phyloP scores from a whole-genome alignment of 306 rosid species.

The Gastrolobium villosum region DNA sequence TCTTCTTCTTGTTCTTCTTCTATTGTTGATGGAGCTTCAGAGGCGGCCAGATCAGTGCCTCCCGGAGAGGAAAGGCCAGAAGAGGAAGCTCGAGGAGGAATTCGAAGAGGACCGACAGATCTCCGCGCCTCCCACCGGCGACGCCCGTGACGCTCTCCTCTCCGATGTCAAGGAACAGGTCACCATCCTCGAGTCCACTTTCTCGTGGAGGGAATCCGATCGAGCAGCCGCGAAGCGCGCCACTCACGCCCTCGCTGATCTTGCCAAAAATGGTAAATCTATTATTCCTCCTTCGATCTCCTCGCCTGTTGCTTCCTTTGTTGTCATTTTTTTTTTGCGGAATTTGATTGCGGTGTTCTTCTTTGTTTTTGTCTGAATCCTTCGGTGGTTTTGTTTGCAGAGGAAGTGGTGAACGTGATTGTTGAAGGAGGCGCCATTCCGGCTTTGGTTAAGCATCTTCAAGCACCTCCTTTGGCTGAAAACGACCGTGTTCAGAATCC shows the following conservation, averaged over 20 bases:
- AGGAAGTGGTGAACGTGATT: conserved; percentile 85
- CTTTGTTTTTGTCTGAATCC: neutral
- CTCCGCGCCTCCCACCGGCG: conserved; percentile 68
- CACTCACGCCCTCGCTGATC: conserved; percentile 88
- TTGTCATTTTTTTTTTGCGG: neutral
- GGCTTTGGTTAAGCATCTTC: conserved; percentile 82
- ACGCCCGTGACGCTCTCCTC: conserved; percentile 64
- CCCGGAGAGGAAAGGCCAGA: conserved; percentile 84
- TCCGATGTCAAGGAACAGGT: conserved; percentile 73
- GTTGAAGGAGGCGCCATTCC: conserved; percentile 93
- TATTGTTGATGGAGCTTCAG: conserved; percentile 67
- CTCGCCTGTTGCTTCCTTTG: neutral
- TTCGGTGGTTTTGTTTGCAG: conserved; percentile 51
- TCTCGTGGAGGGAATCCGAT: conserved; percentile 77
- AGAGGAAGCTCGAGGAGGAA: conserved; percentile 85
- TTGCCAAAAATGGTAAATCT: conserved; percentile 79
- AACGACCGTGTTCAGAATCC: conserved; percentile 62
- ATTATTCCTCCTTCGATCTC: conserved; percentile 44
- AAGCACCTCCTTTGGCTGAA: conserved; percentile 64
- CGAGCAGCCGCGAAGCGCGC: conserved; percentile 89
- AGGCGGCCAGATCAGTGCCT: conserved; percentile 64
- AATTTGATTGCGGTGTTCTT: too few species aligned
- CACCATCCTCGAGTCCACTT: conserved; percentile 62
- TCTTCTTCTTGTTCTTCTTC: neutral
- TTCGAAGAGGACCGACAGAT: conserved; percentile 66